phyloP scores from a whole-genome alignment of 495 filamentous ascomycete genomes.

The Penicillium lividum region DNA sequence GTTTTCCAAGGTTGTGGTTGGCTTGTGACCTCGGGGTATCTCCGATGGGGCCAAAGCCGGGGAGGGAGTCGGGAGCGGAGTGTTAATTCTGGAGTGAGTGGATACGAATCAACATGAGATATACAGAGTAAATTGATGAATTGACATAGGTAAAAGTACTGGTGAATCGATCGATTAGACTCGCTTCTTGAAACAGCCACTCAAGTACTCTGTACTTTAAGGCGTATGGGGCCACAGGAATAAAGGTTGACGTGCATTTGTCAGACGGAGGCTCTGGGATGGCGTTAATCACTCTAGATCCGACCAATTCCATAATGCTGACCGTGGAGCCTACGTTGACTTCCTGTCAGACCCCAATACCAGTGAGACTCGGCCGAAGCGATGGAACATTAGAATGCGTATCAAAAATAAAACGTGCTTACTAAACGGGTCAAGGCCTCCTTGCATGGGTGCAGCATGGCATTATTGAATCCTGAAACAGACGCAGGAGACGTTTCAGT shows the following conservation, averaged over 20 bases:
- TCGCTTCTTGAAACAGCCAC: neutral
- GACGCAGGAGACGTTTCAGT: neutral
- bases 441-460: neutral
- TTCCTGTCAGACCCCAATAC: neutral
- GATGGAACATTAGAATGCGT: neutral
- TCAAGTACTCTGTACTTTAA: neutral
- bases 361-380: neutral
- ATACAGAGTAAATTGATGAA: neutral
- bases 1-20: neutral
- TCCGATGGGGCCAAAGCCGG: conserved; percentile 1
- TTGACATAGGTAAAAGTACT: neutral
- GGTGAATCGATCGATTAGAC: neutral
- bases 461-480: neutral
- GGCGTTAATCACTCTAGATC: neutral
- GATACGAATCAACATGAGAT: neutral
- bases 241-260: neutral
- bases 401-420: neutral
- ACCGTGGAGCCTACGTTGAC: neutral
- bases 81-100: neutral
- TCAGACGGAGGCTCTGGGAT: neutral
- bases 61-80: neutral
- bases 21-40: neutral
- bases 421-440: neutral
- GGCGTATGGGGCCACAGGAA: neutral
- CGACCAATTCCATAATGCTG: neutral